Conservation (phyloP, 192 early-diverging fungal genomes). For the Podochytrium sp. region DNA sequence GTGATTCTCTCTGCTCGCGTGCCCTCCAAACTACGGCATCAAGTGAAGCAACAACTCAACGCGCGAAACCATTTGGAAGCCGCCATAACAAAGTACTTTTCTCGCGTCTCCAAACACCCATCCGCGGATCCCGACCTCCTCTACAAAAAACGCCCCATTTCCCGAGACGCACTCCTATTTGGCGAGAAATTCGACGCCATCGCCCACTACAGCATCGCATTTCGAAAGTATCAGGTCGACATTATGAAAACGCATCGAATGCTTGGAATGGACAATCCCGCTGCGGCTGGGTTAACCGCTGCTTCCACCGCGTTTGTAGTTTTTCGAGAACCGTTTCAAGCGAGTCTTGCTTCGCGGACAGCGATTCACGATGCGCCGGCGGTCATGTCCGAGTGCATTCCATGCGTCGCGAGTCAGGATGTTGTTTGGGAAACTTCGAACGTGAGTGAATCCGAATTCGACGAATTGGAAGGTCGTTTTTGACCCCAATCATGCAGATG, state of each 20-base stretch:
- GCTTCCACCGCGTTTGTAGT: conserved; percentile 82
- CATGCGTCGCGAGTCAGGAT: conserved; percentile 71
- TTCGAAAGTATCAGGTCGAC: too few relatives aligned
- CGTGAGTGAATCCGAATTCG: too few relatives aligned
- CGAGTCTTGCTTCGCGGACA: conserved; percentile 79
- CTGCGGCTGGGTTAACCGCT: too few relatives aligned
- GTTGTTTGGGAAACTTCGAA: conserved; percentile 83
- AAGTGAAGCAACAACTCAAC: neutral
- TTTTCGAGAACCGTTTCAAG: conserved; percentile 73
- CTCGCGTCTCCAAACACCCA: neutral
- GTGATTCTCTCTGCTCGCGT: conserved; percentile 19
- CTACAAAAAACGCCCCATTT: neutral
- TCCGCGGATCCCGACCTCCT: neutral
- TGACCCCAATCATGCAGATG: too few relatives aligned
- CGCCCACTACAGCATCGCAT: too few relatives aligned
- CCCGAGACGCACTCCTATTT: neutral
- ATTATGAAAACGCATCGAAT: too few relatives aligned
- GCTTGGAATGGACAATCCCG: too few relatives aligned
- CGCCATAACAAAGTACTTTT: neutral
- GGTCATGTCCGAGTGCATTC: conserved; percentile 65
- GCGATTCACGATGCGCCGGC: conserved; percentile 66
- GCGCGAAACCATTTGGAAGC: neutral
- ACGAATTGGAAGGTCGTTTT: too few relatives aligned
- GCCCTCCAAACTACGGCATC: neutral
- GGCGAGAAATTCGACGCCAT: too few relatives aligned